Conservation (phyloP, 257 asterid species). For the Nicotiana undulata region DNA sequence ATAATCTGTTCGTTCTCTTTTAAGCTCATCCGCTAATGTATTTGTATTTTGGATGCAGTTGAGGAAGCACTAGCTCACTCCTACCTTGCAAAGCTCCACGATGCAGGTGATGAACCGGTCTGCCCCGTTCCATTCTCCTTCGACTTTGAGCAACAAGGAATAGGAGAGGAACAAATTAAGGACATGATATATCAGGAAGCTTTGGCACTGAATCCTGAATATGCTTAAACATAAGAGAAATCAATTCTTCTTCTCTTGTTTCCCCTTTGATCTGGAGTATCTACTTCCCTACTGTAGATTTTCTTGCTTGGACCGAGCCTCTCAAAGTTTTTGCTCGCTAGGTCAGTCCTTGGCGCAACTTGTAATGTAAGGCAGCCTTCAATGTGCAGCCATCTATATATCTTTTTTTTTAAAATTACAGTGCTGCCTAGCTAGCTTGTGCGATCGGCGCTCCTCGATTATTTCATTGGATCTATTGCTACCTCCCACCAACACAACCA, state of each 20-base stretch:
- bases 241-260: neutral
- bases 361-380: neutral
- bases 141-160: constrained; percentile 67
- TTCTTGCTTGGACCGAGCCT: neutral
- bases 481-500: neutral
- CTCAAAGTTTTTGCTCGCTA: neutral
- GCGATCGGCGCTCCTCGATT: neutral
- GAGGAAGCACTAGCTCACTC: constrained; percentile 88
- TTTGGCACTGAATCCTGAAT: constrained; percentile 52
- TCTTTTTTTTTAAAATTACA: neutral
- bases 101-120: constrained; percentile 68
- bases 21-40: neutral
- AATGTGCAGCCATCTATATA: neutral
- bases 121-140: constrained; percentile 60
- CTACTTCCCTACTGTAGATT: neutral
- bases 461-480: neutral
- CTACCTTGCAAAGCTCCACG: constrained; percentile 71
- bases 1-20: neutral
- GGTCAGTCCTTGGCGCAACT: neutral
- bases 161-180: constrained; percentile 82
- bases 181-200: constrained; percentile 89
- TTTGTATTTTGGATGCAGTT: constrained; percentile 33
- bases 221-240: constrained; percentile 16
- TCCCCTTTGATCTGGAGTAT: neutral
- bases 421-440: neutral